Base-by-base conservation (phyloP, 2,329 filamentous ascomycete genomes). In the Pestalotiopsis sp. region DNA sequence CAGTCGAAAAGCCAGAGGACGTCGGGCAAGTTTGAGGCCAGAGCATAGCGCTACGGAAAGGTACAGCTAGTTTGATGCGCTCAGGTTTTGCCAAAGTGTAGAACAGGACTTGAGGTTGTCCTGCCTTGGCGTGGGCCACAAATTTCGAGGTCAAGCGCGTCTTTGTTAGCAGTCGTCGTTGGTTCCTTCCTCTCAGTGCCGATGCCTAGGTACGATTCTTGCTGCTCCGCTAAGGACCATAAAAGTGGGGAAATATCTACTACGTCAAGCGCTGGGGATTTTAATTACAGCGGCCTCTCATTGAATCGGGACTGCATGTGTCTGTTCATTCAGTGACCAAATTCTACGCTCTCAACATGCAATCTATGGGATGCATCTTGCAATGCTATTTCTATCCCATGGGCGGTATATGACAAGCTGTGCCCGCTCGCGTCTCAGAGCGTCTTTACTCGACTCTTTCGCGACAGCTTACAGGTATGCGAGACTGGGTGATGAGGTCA, bases 161-260 rank as follows among this genome's bases (percentile, higher is more conserved):
- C 45, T 52, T 52, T 52, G 45, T n/a, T 52, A 14, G n/a, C 45
- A 20, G 45, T 9, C 45, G 45, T 20, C 20, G 20, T 36, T 36
- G 31, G 31, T 36, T 36, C 31, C 7, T 36, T 9, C 31, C 31
- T 36, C 31, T 36, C 31, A 9, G 31, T 9, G 31, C 6, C 31
- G 31, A 36, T 36, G 31, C 31, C 45, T n/a, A n/a, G n/a, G n/a
- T n/a, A n/a, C 45, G 20, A 14, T 52, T n/a, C n/a, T 52, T 52
- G 45, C 45, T n/a, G 45, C 17, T 52, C 45, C 45, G 20, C 45
- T 52, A 52, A 4, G 17, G n/a, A 23, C 45, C n/a, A 57, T 36
- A 66, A 66, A 56, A 66, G 63, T 66, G 63, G 63, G 45, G 62
- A 20, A 66, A 57, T 57, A 40, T 66, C 63, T 57, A 66, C 20